Percentiles rank a stretch among this genome's conserved stretches.
phyloP scores from a whole-genome alignment of 768 basidiomycete genomes.

The Lactifluus pinguis region DNA sequence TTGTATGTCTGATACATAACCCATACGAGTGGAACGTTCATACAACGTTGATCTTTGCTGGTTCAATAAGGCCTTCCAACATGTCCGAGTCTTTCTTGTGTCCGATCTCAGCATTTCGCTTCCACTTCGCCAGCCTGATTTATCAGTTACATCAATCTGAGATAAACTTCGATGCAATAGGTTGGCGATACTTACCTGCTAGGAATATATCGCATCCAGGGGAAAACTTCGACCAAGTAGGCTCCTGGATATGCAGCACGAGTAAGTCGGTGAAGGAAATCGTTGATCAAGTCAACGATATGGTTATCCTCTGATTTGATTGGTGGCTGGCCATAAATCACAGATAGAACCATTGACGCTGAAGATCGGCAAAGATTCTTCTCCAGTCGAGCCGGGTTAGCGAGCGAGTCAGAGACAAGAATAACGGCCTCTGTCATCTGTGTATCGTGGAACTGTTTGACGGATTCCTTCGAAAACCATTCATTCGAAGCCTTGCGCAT shows the following conservation, averaged over 20 bases:
- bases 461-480: background rate
- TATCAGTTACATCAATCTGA: background rate
- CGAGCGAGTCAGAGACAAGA: background rate
- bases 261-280: background rate
- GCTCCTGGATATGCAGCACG: background rate
- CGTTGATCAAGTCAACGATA: background rate
- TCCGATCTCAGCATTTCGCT: background rate
- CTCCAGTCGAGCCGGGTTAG: background rate
- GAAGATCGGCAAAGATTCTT: background rate
- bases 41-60: background rate
- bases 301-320: background rate
- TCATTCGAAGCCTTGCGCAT: background rate
- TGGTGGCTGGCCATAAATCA: background rate
- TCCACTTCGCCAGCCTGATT: background rate
- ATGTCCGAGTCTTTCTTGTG: background rate
- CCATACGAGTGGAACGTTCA: background rate
- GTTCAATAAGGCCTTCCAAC: background rate
- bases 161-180: background rate
- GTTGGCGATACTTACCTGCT: background rate
- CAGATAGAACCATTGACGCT: background rate
- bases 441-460: background rate
- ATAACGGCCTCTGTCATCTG: background rate
- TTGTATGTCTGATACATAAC: background rate
- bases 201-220: background rate
- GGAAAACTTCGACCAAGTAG: background rate